Evolutionary conservation across 441 rosid genomes (phyloP), one percentile per base, ranked within the genome.

Genomic region (Brassica hybrid): DNA sequence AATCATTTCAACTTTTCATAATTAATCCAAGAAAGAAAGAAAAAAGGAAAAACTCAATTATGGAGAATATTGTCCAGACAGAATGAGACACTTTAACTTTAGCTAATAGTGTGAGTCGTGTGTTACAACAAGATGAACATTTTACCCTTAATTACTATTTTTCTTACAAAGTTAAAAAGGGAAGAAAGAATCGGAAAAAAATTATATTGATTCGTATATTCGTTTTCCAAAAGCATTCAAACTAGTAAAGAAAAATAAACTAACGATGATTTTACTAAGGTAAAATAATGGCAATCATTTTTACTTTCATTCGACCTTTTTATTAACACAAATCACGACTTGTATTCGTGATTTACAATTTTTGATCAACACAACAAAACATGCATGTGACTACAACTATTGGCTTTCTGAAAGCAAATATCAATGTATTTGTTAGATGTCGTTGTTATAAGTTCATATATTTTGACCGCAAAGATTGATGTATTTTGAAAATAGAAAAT

Each of bases 31-130:
- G 14, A 74, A 80, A 70, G 69, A 45, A 56, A 25, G 65, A 16
- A 52, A 50, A 52, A 52, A 38, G 43, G 13, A 23, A 73, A 18
- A 32, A 43, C 9, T 1, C 79, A 71, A 75, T 75, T 17, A 80
- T 80, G 69, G 79, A 75, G 83, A 71, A 71, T 75, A 71, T 65
- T 25, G 80, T 80, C 76, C 70, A 80, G 14, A 75, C 54, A 61
- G 14, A 60, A 71, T 52, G 66, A 65, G 69, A 80, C 83, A 71
- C 79, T 75, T 79, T 54, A 60, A 64, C 43, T 74, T 79, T 69
- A 19, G 61, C 34, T 63, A 16, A 68, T 67, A 25, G 58, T 57
- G 67, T 27, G 38, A 60, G 43, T 10, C 65, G 11, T 38, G 25
- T 73, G 50, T 50, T 73, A 60, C 36, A 77, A 7, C 41, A n/a